phyloP scores from a whole-genome alignment of 164 flowering plant species.

The Stephania yunnanensis region DNA sequence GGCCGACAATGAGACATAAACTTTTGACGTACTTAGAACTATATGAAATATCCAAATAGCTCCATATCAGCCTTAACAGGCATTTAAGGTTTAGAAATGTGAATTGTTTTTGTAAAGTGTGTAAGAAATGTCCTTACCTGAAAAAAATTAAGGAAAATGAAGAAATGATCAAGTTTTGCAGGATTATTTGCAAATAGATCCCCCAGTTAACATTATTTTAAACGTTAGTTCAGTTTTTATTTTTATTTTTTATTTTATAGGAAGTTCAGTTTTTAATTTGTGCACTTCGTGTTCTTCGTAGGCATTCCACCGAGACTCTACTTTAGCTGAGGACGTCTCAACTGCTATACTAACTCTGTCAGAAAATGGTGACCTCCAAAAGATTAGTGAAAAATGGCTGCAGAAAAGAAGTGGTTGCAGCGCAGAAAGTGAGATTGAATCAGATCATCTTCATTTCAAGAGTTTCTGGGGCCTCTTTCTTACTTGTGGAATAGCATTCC shows the following conservation, averaged over 20 bases:
- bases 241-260: background rate
- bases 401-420: constrained; percentile 28
- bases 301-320: constrained; percentile 87
- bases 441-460: constrained; percentile 46
- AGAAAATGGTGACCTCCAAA: constrained; percentile 75
- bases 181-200: background rate
- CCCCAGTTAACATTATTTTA: too few species aligned
- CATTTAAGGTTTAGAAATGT: background rate
- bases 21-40: background rate
- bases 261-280: background rate
- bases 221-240: too few species aligned
- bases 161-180: background rate
- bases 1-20: too few species aligned
- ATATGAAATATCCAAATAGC: too few species aligned
- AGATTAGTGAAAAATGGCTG: constrained; percentile 70
- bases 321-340: constrained; percentile 70
- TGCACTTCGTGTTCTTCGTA: constrained; percentile 21
- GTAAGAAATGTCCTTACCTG: too few species aligned
- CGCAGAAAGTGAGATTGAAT: constrained; percentile 24
- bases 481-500: constrained; percentile 47
- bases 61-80: too few species aligned
- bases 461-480: constrained; percentile 82
- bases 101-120: background rate
- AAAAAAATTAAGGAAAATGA: background rate
- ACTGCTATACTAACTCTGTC: constrained; percentile 72